phyloP scores from a whole-genome alignment of 352 stramenopile species.

The Phytopythium cucurbitacearum region DNA sequence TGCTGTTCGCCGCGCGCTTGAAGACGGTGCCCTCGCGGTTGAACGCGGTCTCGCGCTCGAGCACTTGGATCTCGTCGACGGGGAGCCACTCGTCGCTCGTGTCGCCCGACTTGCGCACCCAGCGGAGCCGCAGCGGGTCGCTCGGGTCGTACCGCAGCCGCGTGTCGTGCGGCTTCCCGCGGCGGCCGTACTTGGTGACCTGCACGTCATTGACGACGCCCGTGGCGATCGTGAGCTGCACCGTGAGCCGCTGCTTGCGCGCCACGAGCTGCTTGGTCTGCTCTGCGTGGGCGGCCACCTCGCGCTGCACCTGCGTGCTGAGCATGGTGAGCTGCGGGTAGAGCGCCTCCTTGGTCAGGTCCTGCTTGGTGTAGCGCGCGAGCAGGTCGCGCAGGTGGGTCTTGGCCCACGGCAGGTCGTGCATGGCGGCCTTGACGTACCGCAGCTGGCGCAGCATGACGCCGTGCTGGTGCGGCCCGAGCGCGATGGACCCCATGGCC shows the following conservation, averaged over 20 bases:
- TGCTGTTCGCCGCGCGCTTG: neutral
- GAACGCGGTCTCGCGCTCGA: conserved; percentile 19
- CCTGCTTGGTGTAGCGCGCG: conserved; percentile 66
- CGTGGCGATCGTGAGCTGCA: conserved; percentile 55
- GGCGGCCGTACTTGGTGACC: conserved; percentile 67
- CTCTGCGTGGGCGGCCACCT: conserved; percentile 34
- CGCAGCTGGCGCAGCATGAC: conserved; percentile 79
- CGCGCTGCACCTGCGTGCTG: conserved; percentile 62
- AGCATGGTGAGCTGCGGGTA: conserved; percentile 73
- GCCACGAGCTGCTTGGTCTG: conserved; percentile 40
- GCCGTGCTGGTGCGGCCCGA: conserved; percentile 69
- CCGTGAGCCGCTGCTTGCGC: conserved; percentile 61
- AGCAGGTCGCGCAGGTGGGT: conserved; percentile 58
- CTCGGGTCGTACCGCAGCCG: conserved; percentile 68
- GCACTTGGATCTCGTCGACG: conserved; percentile 48
- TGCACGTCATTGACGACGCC: conserved; percentile 61
- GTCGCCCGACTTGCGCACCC: conserved; percentile 77
- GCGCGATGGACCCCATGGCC: conserved; percentile 26
- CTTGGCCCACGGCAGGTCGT: conserved; percentile 82
- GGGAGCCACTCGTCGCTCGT: conserved; percentile 51
- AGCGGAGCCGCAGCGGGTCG: conserved; percentile 61
- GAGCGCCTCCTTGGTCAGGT: conserved; percentile 67
- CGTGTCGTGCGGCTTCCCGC: conserved; percentile 64
- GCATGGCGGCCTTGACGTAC: conserved; percentile 83
- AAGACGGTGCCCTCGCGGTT: conserved; percentile 5